Conservation (phyloP, 73 alveolate species). For the Tetrahymena thermophila region DNA sequence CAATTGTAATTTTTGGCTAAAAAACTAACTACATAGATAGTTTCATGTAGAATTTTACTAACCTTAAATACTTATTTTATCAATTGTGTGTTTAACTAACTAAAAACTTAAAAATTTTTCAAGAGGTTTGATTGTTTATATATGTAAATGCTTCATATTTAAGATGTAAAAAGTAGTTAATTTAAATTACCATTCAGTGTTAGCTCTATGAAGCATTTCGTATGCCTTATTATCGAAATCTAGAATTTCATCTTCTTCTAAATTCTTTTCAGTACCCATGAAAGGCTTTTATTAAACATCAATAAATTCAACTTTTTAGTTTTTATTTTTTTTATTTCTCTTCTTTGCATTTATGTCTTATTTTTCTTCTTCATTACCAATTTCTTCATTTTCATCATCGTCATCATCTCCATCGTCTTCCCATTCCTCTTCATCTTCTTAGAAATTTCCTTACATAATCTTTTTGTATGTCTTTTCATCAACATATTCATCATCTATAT, state of each 20-base stretch:
- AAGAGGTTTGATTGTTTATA: no score
- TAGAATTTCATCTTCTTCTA: slow-evolving; percentile 63
- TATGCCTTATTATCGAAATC: slow-evolving; percentile 78
- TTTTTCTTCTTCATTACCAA: slow-evolving; percentile 27
- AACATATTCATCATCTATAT: slow-evolving; percentile 46
- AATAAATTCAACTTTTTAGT: not conserved
- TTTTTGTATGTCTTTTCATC: slow-evolving; percentile 7
- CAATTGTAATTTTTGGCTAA: no score
- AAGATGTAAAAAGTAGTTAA: not conserved
- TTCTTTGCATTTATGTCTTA: slow-evolving; percentile 19
- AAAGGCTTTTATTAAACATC: not conserved
- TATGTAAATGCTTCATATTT: not conserved
- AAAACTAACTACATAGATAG: no score
- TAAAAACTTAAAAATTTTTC: no score
- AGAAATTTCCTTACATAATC: slow-evolving; percentile 9
- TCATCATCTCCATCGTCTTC: slow-evolving; percentile 33
- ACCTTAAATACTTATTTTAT: no score
- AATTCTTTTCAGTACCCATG: slow-evolving; percentile 1
- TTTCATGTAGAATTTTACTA: no score
- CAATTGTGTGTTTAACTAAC: no score
- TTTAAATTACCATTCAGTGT: slow-evolving; percentile 60
- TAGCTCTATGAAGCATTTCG: slow-evolving; percentile 78
- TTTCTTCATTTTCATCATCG: not conserved
- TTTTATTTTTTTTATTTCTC: slow-evolving; percentile 10
- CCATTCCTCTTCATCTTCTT: slow-evolving; percentile 39